Percentiles rank a stretch among this genome's conserved stretches.
These are phyloP conservation scores for Inga leiocalycina DNA, from an alignment of 306 rosid genomes.

Conservation along the genomic window DNA sequence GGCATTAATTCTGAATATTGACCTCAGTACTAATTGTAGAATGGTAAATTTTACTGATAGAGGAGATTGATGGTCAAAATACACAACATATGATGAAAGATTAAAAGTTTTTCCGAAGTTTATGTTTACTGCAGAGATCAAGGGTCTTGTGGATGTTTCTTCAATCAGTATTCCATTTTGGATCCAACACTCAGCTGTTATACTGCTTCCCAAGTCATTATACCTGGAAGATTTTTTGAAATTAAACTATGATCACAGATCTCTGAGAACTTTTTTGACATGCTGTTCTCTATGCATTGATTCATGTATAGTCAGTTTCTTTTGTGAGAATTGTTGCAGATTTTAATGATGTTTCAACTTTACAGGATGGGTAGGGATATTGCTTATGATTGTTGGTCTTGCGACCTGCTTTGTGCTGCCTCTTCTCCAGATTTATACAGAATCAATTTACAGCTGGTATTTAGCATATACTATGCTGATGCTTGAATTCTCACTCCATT, in stretches of 20 bases:
- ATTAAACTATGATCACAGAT: neutral
- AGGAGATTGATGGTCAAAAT: neutral
- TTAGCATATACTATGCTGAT: slow-evolving; percentile 21
- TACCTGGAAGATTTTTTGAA: neutral
- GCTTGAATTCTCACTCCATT: slow-evolving; percentile 21
- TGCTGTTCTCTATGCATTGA: neutral
- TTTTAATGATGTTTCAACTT: slow-evolving; percentile 31
- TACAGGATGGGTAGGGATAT: slow-evolving; percentile 94
- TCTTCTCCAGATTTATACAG: slow-evolving; percentile 91
- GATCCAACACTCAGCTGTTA: neutral
- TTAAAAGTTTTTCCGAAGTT: neutral
- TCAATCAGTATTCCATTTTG: slow-evolving; percentile 1
- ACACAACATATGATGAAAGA: neutral
- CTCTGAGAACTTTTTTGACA: neutral
- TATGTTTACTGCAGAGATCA: slow-evolving; percentile 13
- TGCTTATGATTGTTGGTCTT: slow-evolving; percentile 85
- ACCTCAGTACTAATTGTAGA: slow-evolving; percentile 1
- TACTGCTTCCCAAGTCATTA: neutral
- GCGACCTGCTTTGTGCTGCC: slow-evolving; percentile 97
- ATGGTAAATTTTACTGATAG: neutral
- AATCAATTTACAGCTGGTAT: slow-evolving; percentile 90
- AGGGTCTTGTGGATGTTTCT: neutral
- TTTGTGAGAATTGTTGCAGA: slow-evolving; percentile 13
- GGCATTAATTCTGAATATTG: neutral
- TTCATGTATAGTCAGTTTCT: slow-evolving; percentile 8